Base-by-base conservation (phyloP, 805 yeast genomes). In the Yarrowia sp. region DNA sequence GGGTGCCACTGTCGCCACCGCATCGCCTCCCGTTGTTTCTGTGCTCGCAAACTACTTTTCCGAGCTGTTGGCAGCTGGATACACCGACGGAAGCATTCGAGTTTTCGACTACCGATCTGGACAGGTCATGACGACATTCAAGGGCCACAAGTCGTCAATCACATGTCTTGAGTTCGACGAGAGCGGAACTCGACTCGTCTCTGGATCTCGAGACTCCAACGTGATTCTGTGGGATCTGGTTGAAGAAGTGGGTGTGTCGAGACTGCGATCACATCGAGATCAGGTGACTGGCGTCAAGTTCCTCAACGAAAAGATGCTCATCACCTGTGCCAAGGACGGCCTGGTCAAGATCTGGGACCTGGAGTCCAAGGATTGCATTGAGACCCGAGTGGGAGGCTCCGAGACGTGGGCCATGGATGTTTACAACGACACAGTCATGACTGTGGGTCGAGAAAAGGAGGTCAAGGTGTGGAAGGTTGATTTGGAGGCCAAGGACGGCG, bases 171-270 rank as follows among this genome's bases (percentile, higher is more conserved):
- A 77, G 62, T 95, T 93, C 71, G 97, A 92, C 73, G 70, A 74
- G 14, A 86, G 87, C 42, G 98, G 98, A 51, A 92, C 98, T 0
- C 80, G 95, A 67, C 78, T 95, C 15, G 83, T 87, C 36, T 89
- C 96, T 6, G 99, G 98, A 1, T 87, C 97, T 0, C 83, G 84
- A 57, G 99, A 95, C 75, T 83, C 97, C 4, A 80, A 84, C 64
- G 84, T 93, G 38, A 88, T 95, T 67, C 81, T 92, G 69, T 95
- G 99, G 99, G 99, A 95, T 78, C 82, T 95, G 65, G 92, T 95
- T 14, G 89, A 90, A 9, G 99, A 95, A 79, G 86, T 84, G 32
- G 99, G 99, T 11, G 76, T 93, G 38, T 89, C 84, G 78, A 88
- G 93, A 71, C 81, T 95, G 67, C 85, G 89, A 74, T 92, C 98